phyloP scores from a whole-genome alignment of 306 rosid genomes.

The Psophocarpus tetragonolobus region DNA sequence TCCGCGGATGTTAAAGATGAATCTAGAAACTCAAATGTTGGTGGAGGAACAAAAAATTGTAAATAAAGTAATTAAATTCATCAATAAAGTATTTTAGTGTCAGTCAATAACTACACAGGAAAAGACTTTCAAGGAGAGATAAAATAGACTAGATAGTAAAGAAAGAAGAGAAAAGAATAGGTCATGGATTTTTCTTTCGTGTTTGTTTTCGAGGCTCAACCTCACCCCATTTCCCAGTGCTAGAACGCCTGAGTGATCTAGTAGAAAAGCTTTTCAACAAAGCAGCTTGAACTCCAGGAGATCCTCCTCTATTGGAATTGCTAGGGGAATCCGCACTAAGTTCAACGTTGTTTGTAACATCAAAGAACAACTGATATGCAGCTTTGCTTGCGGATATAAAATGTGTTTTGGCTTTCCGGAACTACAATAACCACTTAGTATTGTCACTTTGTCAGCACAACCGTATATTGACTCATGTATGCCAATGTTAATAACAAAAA shows the following conservation, averaged over 20 bases:
- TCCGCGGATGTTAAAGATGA: too few relatives aligned
- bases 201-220: background rate
- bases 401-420: slow-evolving; percentile 70
- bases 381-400: slow-evolving; percentile 66
- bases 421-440: slow-evolving; percentile 46
- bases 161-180: too few relatives aligned
- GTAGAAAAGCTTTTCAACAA: slow-evolving; percentile 69
- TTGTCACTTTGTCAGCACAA: background rate
- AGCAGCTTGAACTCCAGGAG: slow-evolving; percentile 54
- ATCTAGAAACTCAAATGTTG: too few relatives aligned
- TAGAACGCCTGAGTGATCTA: background rate
- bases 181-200: too few relatives aligned
- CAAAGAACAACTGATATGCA: background rate
- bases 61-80: too few relatives aligned
- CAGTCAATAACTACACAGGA: too few relatives aligned
- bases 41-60: too few relatives aligned
- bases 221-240: background rate
- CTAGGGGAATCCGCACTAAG: slow-evolving; percentile 32
- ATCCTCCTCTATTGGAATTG: slow-evolving; percentile 50
- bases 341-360: background rate
- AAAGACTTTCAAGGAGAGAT: too few relatives aligned
- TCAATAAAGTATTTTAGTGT: too few relatives aligned
- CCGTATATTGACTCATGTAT: background rate
- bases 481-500: background rate
- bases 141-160: too few relatives aligned